phyloP scores from a whole-genome alignment of 1,139 yeast species.

The Kluyveromyces sp. region DNA sequence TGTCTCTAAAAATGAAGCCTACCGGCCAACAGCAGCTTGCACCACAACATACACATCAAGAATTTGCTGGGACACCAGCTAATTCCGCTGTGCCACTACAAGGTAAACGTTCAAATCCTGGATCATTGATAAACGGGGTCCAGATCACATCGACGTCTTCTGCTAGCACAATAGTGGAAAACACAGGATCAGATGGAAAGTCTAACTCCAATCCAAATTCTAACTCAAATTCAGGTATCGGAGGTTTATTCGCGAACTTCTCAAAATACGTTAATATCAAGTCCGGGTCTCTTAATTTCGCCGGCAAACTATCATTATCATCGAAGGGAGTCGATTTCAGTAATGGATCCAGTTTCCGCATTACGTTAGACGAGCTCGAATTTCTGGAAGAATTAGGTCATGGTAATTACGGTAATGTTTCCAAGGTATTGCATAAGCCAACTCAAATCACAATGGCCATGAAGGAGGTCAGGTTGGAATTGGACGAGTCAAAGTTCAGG shows the following conservation, averaged over 20 bases:
- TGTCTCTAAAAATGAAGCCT: slow-evolving; percentile 24
- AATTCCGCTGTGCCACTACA: slow-evolving; percentile 6
- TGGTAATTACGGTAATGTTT: slow-evolving; percentile 93
- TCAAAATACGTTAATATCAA: slow-evolving; percentile 84
- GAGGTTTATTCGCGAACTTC: slow-evolving; percentile 62
- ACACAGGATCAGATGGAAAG: slow-evolving; percentile 21
- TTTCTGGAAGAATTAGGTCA: slow-evolving; percentile 81
- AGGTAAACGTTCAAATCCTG: slow-evolving; percentile 23
- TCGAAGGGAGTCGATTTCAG: slow-evolving; percentile 88
- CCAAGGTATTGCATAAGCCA: slow-evolving; percentile 90
- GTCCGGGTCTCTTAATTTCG: slow-evolving; percentile 84
- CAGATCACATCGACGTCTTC: slow-evolving; percentile 30
- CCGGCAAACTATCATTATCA: slow-evolving; percentile 88
- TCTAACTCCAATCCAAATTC: slow-evolving; percentile 13
- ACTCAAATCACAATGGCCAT: slow-evolving; percentile 91
- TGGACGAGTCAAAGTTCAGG: slow-evolving; percentile 84
- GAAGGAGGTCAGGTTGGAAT: slow-evolving; percentile 89
- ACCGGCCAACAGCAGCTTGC: slow-evolving; percentile 20
- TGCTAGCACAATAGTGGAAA: slow-evolving; percentile 20
- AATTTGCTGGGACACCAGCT: slow-evolving; percentile 12
- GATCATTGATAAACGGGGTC: slow-evolving; percentile 28
- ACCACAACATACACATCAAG: slow-evolving; percentile 25
- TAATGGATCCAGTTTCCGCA: slow-evolving; percentile 79
- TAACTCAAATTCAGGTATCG: slow-evolving; percentile 17
- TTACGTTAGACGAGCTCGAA: slow-evolving; percentile 81